Percentiles rank a stretch among this genome's conserved stretches.
These are phyloP conservation scores for Ambrosia trifida DNA, from an alignment of 129 eudicot species.

Conservation along the genomic window DNA sequence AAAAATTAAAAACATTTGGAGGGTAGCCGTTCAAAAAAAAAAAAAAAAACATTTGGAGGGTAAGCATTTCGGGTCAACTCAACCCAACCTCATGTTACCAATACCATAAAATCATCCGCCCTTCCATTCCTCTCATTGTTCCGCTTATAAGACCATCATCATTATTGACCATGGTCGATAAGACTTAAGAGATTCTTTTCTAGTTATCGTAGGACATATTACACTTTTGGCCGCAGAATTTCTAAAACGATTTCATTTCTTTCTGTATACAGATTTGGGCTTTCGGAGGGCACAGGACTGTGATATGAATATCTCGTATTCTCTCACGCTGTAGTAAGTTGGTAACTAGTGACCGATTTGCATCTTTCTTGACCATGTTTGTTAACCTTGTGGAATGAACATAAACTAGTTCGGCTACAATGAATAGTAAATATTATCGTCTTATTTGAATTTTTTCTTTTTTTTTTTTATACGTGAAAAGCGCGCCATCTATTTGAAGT, in stretches of 20 bases:
- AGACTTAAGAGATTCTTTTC: neutral
- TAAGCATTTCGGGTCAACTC: neutral
- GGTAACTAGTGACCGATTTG: conserved; percentile 23
- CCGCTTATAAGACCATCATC: neutral
- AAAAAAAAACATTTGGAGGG: neutral
- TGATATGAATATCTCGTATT: conserved; percentile 39
- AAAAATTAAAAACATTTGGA: neutral
- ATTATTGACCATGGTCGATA: neutral
- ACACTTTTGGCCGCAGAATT: conserved; percentile 5
- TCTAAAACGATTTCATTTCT: neutral
- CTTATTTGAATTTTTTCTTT: neutral
- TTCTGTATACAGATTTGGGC: conserved; percentile 88
- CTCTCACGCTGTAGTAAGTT: neutral
- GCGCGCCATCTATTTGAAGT: neutral
- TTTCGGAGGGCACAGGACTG: conserved; percentile 90
- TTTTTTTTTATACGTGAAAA: neutral
- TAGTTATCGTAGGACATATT: neutral
- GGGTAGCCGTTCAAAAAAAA: neutral
- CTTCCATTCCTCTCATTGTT: neutral
- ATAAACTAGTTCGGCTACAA: conserved; percentile 21
- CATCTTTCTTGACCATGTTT: conserved; percentile 6
- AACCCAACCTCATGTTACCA: neutral
- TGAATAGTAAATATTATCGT: conserved; percentile 30
- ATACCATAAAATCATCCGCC: neutral
- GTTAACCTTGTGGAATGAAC: conserved; percentile 33